phyloP scores from a whole-genome alignment of 352 stramenopile species.

The Globisporangium recalcitrans region DNA sequence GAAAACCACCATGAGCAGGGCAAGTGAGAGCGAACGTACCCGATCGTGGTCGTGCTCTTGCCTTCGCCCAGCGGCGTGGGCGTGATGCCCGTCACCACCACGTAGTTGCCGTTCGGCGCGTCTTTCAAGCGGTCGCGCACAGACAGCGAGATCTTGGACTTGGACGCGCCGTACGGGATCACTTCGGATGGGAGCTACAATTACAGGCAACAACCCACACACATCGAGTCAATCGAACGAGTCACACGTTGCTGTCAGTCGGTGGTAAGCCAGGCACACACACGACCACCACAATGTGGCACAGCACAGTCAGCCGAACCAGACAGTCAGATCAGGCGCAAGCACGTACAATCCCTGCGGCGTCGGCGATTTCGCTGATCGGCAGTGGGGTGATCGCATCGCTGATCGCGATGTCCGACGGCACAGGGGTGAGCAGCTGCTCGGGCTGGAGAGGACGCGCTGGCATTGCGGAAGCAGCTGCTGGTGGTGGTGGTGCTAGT shows the following conservation, averaged over 20 bases:
- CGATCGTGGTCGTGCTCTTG: slow-evolving; percentile 99
- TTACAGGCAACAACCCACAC: slow-evolving; percentile 22
- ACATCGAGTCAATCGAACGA: background rate
- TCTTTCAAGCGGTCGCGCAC: slow-evolving; percentile 88
- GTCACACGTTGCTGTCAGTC: background rate
- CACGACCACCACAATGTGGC: background rate
- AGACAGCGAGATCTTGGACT: slow-evolving; percentile 91
- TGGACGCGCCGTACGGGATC: slow-evolving; percentile 84
- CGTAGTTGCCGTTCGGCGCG: slow-evolving; percentile 93
- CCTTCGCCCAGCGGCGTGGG: slow-evolving; percentile 96
- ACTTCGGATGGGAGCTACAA: slow-evolving; percentile 72
- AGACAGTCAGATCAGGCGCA: background rate
- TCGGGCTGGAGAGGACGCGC: slow-evolving; percentile 45
- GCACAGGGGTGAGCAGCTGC: slow-evolving; percentile 63
- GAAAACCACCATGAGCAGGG: no score
- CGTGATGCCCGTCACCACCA: slow-evolving; percentile 97
- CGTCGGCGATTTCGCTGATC: slow-evolving; percentile 59
- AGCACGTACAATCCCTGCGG: slow-evolving; percentile 59
- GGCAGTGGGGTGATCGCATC: slow-evolving; percentile 63
- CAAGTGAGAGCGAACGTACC: slow-evolving; percentile 38
- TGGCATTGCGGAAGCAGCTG: slow-evolving; percentile 5
- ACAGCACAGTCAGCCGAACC: background rate
- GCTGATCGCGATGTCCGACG: slow-evolving; percentile 79
- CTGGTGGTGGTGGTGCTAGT: background rate
- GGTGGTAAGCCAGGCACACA: no score